These are phyloP conservation scores for Dovyalis caffra DNA, from an alignment of 345 rosid genomes.

Conservation along the genomic window DNA sequence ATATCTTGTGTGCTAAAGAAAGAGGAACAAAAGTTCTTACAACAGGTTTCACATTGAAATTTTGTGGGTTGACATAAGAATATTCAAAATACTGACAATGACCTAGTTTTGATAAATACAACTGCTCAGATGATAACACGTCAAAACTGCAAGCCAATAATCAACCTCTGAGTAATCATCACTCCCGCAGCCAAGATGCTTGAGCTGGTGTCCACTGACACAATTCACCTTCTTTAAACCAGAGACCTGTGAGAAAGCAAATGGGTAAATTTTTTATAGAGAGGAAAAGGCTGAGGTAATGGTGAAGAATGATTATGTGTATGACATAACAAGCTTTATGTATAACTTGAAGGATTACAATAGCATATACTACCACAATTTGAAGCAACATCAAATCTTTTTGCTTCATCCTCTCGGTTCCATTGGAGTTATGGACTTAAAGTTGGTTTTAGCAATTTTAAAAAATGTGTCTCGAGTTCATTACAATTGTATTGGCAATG, in stretches of 20 bases:
- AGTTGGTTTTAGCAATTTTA: too few relatives aligned
- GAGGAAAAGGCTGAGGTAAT: not conserved
- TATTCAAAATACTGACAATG: not conserved
- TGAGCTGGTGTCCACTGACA: slow-evolving; percentile 81
- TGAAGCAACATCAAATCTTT: not conserved
- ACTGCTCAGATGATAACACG: slow-evolving; percentile 3
- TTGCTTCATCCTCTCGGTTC: not conserved
- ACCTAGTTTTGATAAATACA: slow-evolving; percentile 1
- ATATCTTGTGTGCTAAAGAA: too few relatives aligned
- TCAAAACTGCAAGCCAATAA: slow-evolving; percentile 16
- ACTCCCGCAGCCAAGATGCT: slow-evolving; percentile 51
- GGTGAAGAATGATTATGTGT: not conserved
- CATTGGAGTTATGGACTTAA: not conserved
- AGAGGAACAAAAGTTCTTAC: not conserved
- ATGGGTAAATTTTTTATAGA: not conserved
- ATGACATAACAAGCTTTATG: not conserved
- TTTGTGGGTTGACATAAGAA: not conserved
- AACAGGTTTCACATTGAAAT: not conserved
- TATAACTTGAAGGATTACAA: not conserved
- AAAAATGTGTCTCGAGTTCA: too few relatives aligned
- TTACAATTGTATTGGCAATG: too few relatives aligned
- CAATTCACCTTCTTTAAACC: slow-evolving; percentile 90
- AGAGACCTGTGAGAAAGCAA: slow-evolving; percentile 49
- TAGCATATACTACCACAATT: not conserved
- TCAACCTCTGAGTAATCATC: not conserved